Evolutionary conservation across 306 rosid genomes (phyloP), one percentile per base, ranked within the genome.

Genomic region (Inga leiocalycina): DNA sequence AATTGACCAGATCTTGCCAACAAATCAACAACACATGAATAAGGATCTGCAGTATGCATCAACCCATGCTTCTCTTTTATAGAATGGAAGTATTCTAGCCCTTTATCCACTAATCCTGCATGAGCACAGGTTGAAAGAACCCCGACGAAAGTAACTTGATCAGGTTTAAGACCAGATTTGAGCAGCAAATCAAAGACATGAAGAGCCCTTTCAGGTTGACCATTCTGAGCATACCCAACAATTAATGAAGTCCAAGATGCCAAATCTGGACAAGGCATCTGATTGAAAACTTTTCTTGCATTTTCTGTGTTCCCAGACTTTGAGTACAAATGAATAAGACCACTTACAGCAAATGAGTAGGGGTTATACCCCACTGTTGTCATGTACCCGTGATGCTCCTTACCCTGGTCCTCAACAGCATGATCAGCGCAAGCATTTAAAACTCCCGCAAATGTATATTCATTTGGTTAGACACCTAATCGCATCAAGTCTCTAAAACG

Each of bases 171-270:
- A 82, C 92, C 89, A 37, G 93, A 91, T 56, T 70, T 74, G 43
- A 89, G n/a, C n/a, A n/a, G n/a, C n/a, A n/a, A n/a, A n/a, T n/a
- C n/a, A n/a, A n/a, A n/a, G n/a, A n/a, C n/a, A n/a, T n/a, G n/a
- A n/a, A n/a, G n/a, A n/a, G 93, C 88, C 86, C 83, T 70, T 11
- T 88, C 72, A 0, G 89, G 88, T 80, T 90, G 89, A 80, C 92
- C 95, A 74, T 88, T 86, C 80, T 91, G 97, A 88, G 95, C 91
- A 84, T 84, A 73, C 34, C 95, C 95, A 76, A 79, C 88, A 76
- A 91, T 90, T 71, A 93, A 82, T 84, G 95, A 88, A 76, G 91
- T 93, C 92, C 94, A 90, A 0, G 95, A 88, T 69, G 90, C 90
- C 84, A 93, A 84, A 86, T 91, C 93, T 14, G 90, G 92, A 35